phyloP scores from a whole-genome alignment of 73 alveolate genomes.

The Paramecium sonneborni region DNA sequence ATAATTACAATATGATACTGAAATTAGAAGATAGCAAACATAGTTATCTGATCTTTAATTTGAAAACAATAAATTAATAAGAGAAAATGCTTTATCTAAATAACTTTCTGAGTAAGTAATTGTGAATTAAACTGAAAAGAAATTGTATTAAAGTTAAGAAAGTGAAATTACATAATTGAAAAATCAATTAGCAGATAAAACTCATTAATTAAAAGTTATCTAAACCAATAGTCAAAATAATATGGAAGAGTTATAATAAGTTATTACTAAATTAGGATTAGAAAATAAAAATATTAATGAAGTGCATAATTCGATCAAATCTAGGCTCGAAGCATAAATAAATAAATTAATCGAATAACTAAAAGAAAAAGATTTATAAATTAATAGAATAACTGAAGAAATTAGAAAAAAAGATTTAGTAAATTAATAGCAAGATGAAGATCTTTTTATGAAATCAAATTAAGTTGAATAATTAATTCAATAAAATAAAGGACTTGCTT shows the following conservation, averaged over 20 bases:
- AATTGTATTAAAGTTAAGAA: not conserved
- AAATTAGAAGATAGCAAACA: not conserved
- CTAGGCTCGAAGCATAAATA: not conserved
- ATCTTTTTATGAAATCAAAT: not conserved
- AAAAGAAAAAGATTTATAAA: not conserved
- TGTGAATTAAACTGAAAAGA: not conserved
- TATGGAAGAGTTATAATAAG: constrained; percentile 5
- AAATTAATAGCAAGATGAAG: not conserved
- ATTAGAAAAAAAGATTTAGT: not conserved
- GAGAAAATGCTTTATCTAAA: not conserved
- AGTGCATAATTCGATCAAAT: not conserved
- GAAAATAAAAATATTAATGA: constrained; percentile 13
- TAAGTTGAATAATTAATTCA: not conserved
- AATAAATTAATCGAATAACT: not conserved
- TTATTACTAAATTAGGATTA: not conserved
- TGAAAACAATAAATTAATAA: not conserved
- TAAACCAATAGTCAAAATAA: not conserved
- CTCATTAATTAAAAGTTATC: not conserved
- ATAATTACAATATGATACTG: not conserved
- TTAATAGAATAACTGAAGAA: not conserved
- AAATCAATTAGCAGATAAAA: not conserved
- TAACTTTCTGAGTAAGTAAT: not conserved
- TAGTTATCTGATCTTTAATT: not conserved
- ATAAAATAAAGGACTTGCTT: not conserved
- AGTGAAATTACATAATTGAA: not conserved